Base-by-base conservation (phyloP, 2,329 filamentous ascomycete genomes). In the Polytolypa hystricis region DNA sequence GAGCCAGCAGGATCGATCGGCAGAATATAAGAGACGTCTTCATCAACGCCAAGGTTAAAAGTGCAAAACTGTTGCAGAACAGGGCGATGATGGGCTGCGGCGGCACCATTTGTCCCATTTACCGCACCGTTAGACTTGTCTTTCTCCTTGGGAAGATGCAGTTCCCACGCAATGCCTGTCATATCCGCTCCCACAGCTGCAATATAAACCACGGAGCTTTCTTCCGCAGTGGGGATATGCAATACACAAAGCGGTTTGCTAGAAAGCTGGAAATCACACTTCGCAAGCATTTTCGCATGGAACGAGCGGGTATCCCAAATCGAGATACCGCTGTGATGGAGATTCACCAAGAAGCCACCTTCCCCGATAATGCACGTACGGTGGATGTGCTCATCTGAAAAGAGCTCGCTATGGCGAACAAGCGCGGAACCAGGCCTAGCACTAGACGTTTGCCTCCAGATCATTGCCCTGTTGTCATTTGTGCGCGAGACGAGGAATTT, bases 1-100 rank as follows among this genome's bases (percentile, higher is more conserved):
- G 81, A 77, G 1, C 86, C 87, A 1, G 85, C 86, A 34, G 86
- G 85, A 50, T 94, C 87, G 31, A 93, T 84, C 0, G 86, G 84
- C 7, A 93, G 65, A 12, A 93, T 66, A 44, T 72, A 73, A 3
- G 63, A 62, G 15, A 74, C 56, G 39, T 71, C 67, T 37, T 70
- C 65, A 5, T 66, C 57, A 23, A 66, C 48, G 0, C 76, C 71
- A 2, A 93, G 65, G 37, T 78, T 66, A 52, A 93, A 91, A 2
- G 61, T 71, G 51, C 77, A 84, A 44, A 85, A 84, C 45, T 86
- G 73, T 10, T 61, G 57, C 21, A 91, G 65, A 0, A 66, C 62
- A 5, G 59, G 56, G 27, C 47, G 33, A 35, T 45, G 43, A n/a
- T n/a, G n/a, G n/a, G n/a, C n/a, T n/a, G n/a, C n/a, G n/a, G n/a